Conservation (phyloP, 2,329 filamentous ascomycete genomes). For the Colletotrichum abscissum region DNA sequence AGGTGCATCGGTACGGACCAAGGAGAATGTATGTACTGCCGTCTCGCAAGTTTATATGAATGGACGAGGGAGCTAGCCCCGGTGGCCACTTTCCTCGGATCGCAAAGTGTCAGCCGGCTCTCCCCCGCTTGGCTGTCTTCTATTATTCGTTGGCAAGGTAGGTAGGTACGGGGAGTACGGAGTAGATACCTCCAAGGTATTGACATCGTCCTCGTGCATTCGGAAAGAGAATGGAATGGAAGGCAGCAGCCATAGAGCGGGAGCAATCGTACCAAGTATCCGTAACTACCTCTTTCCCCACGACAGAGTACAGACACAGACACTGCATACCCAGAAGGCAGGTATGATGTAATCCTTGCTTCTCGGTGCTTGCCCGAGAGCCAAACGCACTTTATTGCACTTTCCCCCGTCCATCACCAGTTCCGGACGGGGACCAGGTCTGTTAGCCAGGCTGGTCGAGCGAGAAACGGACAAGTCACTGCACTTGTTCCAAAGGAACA, state of each 20-base stretch:
- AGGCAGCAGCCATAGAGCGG: background rate
- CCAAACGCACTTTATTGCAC: background rate
- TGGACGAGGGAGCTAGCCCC: background rate
- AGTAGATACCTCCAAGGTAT: too few species aligned
- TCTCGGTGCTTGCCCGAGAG: slow-evolving; percentile 31
- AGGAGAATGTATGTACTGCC: background rate
- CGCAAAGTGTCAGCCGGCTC: background rate
- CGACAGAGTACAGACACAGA: too few species aligned
- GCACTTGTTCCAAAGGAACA: background rate
- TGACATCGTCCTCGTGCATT: background rate
- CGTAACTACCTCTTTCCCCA: background rate
- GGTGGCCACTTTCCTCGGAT: background rate
- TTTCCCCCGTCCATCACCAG: background rate
- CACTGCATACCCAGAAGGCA: too few species aligned
- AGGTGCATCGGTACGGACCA: background rate
- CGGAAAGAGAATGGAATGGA: background rate
- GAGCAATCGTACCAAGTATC: background rate
- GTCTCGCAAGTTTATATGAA: background rate
- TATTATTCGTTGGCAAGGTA: too few species aligned
- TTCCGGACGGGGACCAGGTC: background rate
- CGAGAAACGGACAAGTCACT: background rate
- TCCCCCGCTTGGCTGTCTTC: too few species aligned
- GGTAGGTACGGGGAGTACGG: too few species aligned
- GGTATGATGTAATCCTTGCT: slow-evolving; percentile 32
- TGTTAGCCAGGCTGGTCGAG: background rate